Conservation (phyloP, 2,329 filamentous ascomycete genomes). For the Aspergillus viridinutans region DNA sequence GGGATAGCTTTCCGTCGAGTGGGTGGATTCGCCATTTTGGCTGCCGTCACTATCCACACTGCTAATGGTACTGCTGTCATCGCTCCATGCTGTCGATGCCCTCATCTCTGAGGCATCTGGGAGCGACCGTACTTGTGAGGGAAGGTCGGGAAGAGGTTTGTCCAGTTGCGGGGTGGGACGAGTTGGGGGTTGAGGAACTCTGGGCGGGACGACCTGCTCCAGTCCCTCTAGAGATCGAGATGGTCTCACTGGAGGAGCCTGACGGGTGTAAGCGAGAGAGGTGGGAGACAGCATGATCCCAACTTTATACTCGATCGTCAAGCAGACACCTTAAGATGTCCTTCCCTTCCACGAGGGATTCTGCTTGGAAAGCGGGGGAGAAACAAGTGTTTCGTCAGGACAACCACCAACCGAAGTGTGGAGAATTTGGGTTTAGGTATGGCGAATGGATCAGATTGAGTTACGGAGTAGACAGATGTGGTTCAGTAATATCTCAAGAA, state of each 20-base stretch:
- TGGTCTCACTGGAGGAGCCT: conserved; percentile 30
- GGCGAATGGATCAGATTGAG: background rate
- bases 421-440: background rate
- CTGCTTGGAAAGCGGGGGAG: background rate
- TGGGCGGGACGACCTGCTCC: conserved; percentile 33
- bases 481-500: background rate
- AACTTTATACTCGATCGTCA: background rate
- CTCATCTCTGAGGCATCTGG: conserved; percentile 15
- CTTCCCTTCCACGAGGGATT: background rate
- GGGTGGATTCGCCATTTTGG: conserved; percentile 15
- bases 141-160: conserved; percentile 32
- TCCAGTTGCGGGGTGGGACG: conserved; percentile 21
- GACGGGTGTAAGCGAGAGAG: conserved; percentile 16
- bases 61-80: conserved; percentile 26
- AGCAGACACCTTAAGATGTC: background rate
- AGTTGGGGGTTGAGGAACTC: conserved; percentile 11
- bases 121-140: conserved; percentile 19
- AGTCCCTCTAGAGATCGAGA: conserved; percentile 36
- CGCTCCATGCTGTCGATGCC: conserved; percentile 26
- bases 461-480: background rate
- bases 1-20: conserved; percentile 28
- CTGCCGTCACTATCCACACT: conserved; percentile 16
- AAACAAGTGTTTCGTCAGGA: background rate
- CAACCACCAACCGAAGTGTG: background rate
- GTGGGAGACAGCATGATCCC: conserved; percentile 21